A percentile compares a stretch with the other conserved stretches of the same genome.
Conservation (phyloP, 345 rosid species). For the Conringia planisiliqua region DNA sequence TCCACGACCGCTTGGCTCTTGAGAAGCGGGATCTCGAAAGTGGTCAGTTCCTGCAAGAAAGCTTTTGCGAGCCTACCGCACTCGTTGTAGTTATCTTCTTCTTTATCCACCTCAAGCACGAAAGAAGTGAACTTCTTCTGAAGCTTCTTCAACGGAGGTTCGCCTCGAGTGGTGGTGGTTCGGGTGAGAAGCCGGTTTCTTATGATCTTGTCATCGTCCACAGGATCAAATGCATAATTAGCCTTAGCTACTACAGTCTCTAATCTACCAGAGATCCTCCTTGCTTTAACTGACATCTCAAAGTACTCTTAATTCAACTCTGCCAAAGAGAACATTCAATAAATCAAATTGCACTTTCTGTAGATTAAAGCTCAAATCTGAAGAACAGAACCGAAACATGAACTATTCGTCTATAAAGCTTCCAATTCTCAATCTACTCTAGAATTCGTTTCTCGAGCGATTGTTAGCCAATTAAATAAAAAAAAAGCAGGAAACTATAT, state of each 20-base stretch:
- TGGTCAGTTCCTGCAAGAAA: constrained; percentile 78
- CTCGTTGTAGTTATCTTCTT: constrained; percentile 57
- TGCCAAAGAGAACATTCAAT: constrained; percentile 15
- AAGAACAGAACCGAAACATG: neutral
- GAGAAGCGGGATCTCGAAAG: constrained; percentile 92
- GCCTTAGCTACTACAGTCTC: constrained; percentile 52
- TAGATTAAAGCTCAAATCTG: neutral
- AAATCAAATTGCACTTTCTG: neutral
- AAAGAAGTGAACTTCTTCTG: constrained; percentile 93
- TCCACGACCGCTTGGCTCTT: constrained; percentile 83
- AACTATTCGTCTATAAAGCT: neutral
- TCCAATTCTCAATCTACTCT: neutral
- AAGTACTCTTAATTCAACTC: constrained; percentile 13
- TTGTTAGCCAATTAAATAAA: too few species aligned
- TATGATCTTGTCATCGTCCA: constrained; percentile 80
- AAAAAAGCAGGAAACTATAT: neutral
- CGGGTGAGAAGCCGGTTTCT: constrained; percentile 86
- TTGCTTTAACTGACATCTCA: constrained; percentile 71
- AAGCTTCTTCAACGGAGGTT: constrained; percentile 91
- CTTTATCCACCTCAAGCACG: constrained; percentile 68
- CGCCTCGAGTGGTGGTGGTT: constrained; percentile 94
- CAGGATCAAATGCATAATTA: constrained; percentile 81
- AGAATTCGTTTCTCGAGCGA: neutral
- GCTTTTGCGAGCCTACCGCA: constrained; percentile 71
- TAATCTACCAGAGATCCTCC: constrained; percentile 67